These are phyloP conservation scores for Fragaria iinumae DNA, from an alignment of 306 rosid genomes.

Conservation along the genomic window DNA sequence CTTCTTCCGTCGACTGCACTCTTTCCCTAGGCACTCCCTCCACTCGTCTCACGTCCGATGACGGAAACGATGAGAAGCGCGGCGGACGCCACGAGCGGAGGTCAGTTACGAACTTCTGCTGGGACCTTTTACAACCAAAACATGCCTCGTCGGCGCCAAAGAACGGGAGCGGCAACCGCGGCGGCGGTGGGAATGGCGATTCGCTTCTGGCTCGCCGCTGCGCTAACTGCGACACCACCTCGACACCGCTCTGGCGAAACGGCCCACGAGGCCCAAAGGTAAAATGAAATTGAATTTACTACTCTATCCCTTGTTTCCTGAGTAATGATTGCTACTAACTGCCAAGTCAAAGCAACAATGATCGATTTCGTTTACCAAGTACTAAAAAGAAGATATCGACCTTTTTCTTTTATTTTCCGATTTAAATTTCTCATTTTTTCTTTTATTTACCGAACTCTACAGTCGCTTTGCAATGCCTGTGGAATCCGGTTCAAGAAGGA, in stretches of 20 bases:
- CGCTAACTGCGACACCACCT: slow-evolving; percentile 96
- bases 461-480: slow-evolving; percentile 98
- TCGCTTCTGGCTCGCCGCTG: slow-evolving; percentile 92
- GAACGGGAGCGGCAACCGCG: background rate
- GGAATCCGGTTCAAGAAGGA: slow-evolving; percentile 97
- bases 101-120: slow-evolving; percentile 54
- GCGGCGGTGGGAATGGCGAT: slow-evolving; percentile 27
- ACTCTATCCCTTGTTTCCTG: background rate
- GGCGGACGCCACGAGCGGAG: slow-evolving; percentile 24
- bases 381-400: slow-evolving; percentile 10
- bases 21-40: slow-evolving; percentile 93
- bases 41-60: slow-evolving; percentile 52
- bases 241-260: slow-evolving; percentile 97
- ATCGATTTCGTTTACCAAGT: slow-evolving; percentile 12
- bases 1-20: slow-evolving; percentile 84
- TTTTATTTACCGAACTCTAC: slow-evolving; percentile 4
- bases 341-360: slow-evolving; percentile 22
- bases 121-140: slow-evolving; percentile 79
- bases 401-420: background rate
- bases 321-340: slow-evolving; percentile 12
- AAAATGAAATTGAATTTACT: background rate
- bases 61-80: slow-evolving; percentile 13
- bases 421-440: background rate
- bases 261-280: slow-evolving; percentile 99
- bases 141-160: slow-evolving; percentile 23